Conservation (phyloP, 2,329 filamentous ascomycete genomes). For the Claviceps capensis region DNA sequence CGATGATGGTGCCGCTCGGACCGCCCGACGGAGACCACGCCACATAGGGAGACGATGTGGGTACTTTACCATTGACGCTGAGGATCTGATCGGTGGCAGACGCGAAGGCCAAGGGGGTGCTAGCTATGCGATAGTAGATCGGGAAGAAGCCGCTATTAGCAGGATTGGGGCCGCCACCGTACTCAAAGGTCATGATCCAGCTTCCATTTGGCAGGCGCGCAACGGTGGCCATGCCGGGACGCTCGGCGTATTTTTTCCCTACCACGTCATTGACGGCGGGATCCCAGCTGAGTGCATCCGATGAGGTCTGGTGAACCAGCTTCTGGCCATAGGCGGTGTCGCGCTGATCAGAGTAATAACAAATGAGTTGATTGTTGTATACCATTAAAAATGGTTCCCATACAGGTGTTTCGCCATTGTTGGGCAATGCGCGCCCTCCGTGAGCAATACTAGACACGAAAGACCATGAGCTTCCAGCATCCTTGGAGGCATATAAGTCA, state of each 20-base stretch:
- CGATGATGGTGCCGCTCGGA: background rate
- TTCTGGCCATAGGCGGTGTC: background rate
- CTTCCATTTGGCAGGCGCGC: background rate
- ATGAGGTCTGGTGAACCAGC: background rate
- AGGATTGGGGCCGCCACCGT: background rate
- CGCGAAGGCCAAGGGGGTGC: background rate
- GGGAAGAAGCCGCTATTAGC: background rate
- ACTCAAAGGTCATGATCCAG: constrained; percentile 1
- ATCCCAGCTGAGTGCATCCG: background rate
- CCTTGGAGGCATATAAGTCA: background rate
- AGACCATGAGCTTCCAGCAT: background rate
- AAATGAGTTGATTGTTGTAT: background rate
- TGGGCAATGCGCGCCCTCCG: background rate
- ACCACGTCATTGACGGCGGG: background rate
- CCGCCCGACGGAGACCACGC: background rate
- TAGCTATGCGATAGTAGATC: background rate
- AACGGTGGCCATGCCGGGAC: background rate
- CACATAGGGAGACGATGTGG: background rate
- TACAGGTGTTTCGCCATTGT: background rate
- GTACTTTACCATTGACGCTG: background rate
- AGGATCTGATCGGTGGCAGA: background rate
- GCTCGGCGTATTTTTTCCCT: background rate
- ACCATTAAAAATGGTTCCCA: background rate
- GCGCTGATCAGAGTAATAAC: background rate
- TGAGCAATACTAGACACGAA: background rate